A percentile compares a stretch with the other conserved stretches of the same genome.
phyloP scores from a whole-genome alignment of 2,329 filamentous ascomycete species.

The Didymosphaeria variabile region DNA sequence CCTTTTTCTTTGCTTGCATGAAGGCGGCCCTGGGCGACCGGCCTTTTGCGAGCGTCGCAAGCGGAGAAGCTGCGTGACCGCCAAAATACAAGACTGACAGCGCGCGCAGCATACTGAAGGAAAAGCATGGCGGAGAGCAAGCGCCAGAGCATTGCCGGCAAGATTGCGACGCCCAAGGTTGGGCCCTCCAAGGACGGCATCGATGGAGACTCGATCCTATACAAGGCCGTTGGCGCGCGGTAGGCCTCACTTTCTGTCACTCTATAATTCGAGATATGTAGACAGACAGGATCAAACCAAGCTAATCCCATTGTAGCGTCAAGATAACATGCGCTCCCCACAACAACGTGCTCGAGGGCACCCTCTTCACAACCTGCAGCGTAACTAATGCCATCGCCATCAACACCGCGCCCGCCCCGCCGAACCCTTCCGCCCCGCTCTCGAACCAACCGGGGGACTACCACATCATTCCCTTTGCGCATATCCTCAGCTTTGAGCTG shows the following conservation, averaged over 20 bases:
- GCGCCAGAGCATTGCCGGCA: slow-evolving; percentile 63
- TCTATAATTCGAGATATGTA: background rate
- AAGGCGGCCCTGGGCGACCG: slow-evolving; percentile 41
- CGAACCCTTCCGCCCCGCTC: slow-evolving; percentile 52
- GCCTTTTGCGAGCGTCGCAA: slow-evolving; percentile 36
- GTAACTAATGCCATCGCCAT: slow-evolving; percentile 69
- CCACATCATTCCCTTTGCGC: slow-evolving; percentile 67
- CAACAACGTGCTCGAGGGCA: slow-evolving; percentile 66
- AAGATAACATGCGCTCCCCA: slow-evolving; percentile 65
- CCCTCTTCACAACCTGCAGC: slow-evolving; percentile 68
- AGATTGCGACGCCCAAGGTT: slow-evolving; percentile 62
- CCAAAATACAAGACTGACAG: slow-evolving; percentile 21
- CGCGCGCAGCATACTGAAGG: slow-evolving; percentile 43
- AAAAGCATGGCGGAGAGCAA: slow-evolving; percentile 65
- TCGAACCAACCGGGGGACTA: slow-evolving; percentile 62
- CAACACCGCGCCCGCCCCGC: slow-evolving; percentile 61
- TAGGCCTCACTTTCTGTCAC: slow-evolving; percentile 44
- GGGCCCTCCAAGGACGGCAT: slow-evolving; percentile 55
- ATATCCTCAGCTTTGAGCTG: slow-evolving; percentile 66
- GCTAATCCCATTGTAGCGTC: slow-evolving; percentile 56
- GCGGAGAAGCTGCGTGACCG: slow-evolving; percentile 23
- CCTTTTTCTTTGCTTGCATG: slow-evolving; percentile 46
- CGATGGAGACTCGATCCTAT: slow-evolving; percentile 63
- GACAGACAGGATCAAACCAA: background rate
- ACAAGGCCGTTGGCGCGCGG: slow-evolving; percentile 69